These are phyloP conservation scores for Geotrichum klebahnii DNA, from an alignment of 1,139 yeast species.

Conservation along the genomic window DNA sequence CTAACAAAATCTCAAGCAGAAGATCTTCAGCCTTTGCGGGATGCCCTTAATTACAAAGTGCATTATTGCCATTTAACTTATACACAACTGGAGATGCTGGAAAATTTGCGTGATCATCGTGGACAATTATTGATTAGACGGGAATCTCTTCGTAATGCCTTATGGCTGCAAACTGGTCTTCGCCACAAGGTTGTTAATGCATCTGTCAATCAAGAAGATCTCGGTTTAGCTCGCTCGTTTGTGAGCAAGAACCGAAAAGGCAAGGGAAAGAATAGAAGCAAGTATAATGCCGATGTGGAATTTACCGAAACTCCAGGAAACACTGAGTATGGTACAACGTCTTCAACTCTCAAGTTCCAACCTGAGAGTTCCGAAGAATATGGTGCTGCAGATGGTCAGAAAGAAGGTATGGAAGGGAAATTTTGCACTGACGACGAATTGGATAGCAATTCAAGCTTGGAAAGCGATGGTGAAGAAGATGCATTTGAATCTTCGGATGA, in stretches of 20 bases:
- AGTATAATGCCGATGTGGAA: background rate
- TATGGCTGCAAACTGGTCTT: constrained; percentile 47
- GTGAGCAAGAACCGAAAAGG: background rate
- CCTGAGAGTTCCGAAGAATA: constrained; percentile 2
- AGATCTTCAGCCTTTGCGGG: constrained; percentile 30
- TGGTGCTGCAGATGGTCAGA: background rate
- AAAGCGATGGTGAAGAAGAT: constrained; percentile 6
- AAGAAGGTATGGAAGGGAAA: background rate
- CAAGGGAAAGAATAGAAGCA: constrained; percentile 1
- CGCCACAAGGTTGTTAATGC: constrained; percentile 39
- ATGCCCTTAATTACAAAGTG: constrained; percentile 42
- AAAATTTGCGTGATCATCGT: constrained; percentile 38
- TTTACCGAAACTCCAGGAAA: background rate
- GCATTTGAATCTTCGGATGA: constrained; percentile 16
- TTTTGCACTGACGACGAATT: constrained; percentile 6
- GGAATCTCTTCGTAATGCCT: constrained; percentile 43
- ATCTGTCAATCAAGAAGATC: constrained; percentile 22
- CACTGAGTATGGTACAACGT: constrained; percentile 10
- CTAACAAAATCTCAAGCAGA: constrained; percentile 12
- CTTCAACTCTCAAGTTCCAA: background rate
- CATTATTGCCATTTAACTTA: constrained; percentile 49
- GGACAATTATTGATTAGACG: constrained; percentile 42
- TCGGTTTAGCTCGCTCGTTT: constrained; percentile 20
- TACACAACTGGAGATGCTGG: constrained; percentile 45
- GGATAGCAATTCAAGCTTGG: background rate